Conservation (phyloP, 257 asterid species). For the Ophiorrhiza pumila region DNA sequence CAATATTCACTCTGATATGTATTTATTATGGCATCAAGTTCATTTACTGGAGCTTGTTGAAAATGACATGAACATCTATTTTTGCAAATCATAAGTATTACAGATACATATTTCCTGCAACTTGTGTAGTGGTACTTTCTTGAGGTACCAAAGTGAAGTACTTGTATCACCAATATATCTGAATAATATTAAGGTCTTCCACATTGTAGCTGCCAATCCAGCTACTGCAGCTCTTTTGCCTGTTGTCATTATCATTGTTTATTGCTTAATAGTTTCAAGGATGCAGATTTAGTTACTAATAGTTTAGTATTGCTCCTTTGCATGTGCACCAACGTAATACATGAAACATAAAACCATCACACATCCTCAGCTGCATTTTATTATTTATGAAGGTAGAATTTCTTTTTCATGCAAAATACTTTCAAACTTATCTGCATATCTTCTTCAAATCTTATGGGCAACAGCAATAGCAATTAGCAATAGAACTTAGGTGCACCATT, state of each 20-base stretch:
- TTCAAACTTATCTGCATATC: not conserved
- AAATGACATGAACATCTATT: not conserved
- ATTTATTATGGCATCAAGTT: not conserved
- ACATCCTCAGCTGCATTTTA: not conserved
- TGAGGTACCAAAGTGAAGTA: not conserved
- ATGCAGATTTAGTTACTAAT: too few relatives aligned
- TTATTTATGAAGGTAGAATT: not conserved
- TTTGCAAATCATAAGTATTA: too few relatives aligned
- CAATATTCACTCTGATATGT: not conserved
- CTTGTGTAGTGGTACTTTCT: not conserved
- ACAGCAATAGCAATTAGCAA: not conserved
- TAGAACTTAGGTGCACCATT: not conserved
- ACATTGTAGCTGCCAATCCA: not conserved
- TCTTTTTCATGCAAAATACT: not conserved
- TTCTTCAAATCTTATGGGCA: not conserved
- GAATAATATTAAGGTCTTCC: not conserved
- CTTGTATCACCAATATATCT: not conserved
- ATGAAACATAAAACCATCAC: not conserved
- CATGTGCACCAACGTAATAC: not conserved
- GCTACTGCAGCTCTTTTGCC: not conserved
- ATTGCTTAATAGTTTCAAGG: not conserved
- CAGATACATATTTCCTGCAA: not conserved
- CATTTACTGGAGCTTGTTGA: not conserved
- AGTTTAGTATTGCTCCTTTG: not conserved
- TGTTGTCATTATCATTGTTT: conserved; percentile 1